phyloP scores from a whole-genome alignment of 2,329 filamentous ascomycete species.

The Colletotrichum tamarilloi region DNA sequence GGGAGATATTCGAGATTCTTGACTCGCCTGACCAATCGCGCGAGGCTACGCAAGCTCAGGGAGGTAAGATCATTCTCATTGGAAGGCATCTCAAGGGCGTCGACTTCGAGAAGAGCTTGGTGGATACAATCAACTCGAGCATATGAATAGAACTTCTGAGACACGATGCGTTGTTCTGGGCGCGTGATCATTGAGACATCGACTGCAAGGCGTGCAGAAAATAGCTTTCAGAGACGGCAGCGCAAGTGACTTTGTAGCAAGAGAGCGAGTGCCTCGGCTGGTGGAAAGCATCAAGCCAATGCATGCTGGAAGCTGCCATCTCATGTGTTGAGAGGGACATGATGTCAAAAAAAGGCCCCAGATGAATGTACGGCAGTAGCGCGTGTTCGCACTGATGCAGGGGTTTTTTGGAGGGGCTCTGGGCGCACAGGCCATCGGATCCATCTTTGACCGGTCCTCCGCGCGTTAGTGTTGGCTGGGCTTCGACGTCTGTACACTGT shows the following conservation, averaged over 20 bases:
- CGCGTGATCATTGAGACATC: background rate
- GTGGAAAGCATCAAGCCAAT: background rate
- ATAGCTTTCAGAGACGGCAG: background rate
- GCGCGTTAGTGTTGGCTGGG: conserved; percentile 31
- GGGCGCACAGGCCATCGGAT: conserved; percentile 35
- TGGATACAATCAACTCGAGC: background rate
- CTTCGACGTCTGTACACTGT: conserved; percentile 27
- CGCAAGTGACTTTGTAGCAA: background rate
- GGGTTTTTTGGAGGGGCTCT: conserved; percentile 29
- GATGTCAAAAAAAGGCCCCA: conserved; percentile 33
- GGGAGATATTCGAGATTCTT: conserved; percentile 92
- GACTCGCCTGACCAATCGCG: conserved; percentile 61
- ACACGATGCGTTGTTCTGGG: background rate
- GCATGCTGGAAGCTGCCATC: conserved; percentile 24
- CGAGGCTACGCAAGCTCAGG: conserved; percentile 40
- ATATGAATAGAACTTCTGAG: background rate
- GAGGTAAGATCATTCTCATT: conserved; percentile 73
- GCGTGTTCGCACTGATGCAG: conserved; percentile 15
- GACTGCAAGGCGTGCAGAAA: background rate
- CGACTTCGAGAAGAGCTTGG: conserved; percentile 61
- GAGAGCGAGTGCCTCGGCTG: background rate
- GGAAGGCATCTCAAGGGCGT: conserved; percentile 65
- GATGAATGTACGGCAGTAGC: conserved; percentile 13
- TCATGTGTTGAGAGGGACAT: conserved; percentile 23
- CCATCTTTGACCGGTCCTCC: conserved; percentile 37